Evolutionary conservation across 495 filamentous ascomycete species (phyloP).

Genomic region (Pyrenula aspistea): DNA sequence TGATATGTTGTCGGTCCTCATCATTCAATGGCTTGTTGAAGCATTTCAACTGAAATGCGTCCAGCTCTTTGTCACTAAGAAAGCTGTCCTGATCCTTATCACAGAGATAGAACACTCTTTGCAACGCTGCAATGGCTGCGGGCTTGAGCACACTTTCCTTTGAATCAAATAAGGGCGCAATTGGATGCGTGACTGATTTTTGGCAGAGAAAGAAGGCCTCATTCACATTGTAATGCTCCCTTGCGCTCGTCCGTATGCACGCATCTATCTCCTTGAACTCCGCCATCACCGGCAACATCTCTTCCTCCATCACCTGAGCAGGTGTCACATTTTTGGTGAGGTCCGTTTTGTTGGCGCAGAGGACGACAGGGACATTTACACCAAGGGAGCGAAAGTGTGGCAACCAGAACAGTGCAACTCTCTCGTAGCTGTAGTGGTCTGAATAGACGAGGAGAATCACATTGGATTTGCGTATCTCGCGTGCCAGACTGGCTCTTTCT

Average conservation of each 20-base stretch:
- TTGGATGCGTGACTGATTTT: slow-evolving; percentile 95
- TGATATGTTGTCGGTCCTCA: slow-evolving; percentile 80
- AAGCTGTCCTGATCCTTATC: slow-evolving; percentile 96
- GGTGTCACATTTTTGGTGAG: slow-evolving; percentile 57
- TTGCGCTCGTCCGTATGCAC: slow-evolving; percentile 88
- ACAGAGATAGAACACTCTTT: slow-evolving; percentile 85
- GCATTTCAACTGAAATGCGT: slow-evolving; percentile 80
- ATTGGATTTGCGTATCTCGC: slow-evolving; percentile 91
- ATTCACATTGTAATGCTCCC: slow-evolving; percentile 90
- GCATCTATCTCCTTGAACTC: slow-evolving; percentile 99
- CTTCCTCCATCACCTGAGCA: slow-evolving; percentile 77
- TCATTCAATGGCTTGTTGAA: slow-evolving; percentile 73
- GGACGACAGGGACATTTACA: slow-evolving; percentile 93
- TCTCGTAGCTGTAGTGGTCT: slow-evolving; percentile 97
- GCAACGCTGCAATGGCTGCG: slow-evolving; percentile 71
- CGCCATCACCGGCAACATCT: slow-evolving; percentile 97
- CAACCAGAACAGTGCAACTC: slow-evolving; percentile 94
- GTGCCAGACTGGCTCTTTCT: slow-evolving; percentile 74
- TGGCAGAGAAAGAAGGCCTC: slow-evolving; percentile 97
- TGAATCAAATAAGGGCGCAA: slow-evolving; percentile 90
- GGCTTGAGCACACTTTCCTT: slow-evolving; percentile 86
- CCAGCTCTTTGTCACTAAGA: slow-evolving; percentile 78
- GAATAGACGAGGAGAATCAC: slow-evolving; percentile 96
- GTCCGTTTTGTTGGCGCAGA: slow-evolving; percentile 96
- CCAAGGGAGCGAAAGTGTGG: slow-evolving; percentile 93